Conservation (phyloP, 176 grass and related monocot species). For the Eleusine coracana region DNA sequence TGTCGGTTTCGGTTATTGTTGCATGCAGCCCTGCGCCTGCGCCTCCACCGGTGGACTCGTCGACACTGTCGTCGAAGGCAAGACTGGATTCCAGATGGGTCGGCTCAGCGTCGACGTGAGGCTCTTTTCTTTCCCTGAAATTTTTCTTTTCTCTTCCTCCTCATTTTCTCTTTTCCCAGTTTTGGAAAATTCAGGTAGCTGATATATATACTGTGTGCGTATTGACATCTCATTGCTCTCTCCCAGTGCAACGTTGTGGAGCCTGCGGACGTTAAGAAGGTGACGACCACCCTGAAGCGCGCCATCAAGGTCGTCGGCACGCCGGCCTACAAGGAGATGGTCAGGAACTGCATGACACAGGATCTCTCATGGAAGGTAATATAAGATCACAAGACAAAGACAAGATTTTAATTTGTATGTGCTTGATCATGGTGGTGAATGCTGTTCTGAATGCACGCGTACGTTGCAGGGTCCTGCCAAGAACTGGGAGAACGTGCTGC, state of each 20-base stretch:
- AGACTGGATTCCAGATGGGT: conserved; percentile 94
- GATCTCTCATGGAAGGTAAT: conserved; percentile 96
- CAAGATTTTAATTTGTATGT: background rate
- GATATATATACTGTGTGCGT: background rate
- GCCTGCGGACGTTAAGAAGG: conserved; percentile 66
- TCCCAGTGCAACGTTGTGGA: conserved; percentile 68
- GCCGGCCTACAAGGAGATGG: conserved; percentile 63
- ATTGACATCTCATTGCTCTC: background rate
- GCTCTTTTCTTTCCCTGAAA: background rate
- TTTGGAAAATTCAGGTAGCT: background rate
- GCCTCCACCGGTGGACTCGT: conserved; percentile 86
- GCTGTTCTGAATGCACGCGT: background rate
- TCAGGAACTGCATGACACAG: conserved; percentile 87
- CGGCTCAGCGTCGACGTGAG: conserved; percentile 74
- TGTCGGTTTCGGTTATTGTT: background rate
- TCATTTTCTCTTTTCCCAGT: background rate
- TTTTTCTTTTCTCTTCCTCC: too few relatives aligned
- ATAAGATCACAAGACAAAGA: too few relatives aligned
- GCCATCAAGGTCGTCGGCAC: conserved; percentile 68
- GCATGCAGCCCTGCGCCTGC: conserved; percentile 56
- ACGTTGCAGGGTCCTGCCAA: conserved; percentile 66
- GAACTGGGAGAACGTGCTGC: conserved; percentile 75
- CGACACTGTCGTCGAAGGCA: conserved; percentile 83
- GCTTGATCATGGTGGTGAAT: background rate
- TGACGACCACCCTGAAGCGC: conserved; percentile 62